A percentile compares a stretch with the other conserved stretches of the same genome.
phyloP scores from a whole-genome alignment of 169 alveolate genomes.

The Plasmodium sp. region DNA sequence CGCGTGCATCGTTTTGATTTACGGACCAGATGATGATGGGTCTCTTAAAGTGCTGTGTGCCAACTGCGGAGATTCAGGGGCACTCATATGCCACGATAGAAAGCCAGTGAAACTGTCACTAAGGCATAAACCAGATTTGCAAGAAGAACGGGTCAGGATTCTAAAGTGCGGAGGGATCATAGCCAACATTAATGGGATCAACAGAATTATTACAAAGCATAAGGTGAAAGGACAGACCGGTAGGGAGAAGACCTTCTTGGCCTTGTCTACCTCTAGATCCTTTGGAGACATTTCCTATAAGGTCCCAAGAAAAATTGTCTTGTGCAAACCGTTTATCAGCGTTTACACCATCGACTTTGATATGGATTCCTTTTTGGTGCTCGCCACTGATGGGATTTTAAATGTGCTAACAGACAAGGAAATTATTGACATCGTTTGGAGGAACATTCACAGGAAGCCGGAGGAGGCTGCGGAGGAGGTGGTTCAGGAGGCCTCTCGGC shows the following conservation, averaged over 20 bases:
- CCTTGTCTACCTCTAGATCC: slow-evolving; percentile 82
- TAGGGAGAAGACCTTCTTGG: slow-evolving; percentile 52
- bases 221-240: slow-evolving; percentile 13
- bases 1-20: slow-evolving; percentile 77
- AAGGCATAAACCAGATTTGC: slow-evolving; percentile 83
- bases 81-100: slow-evolving; percentile 78
- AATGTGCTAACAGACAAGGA: slow-evolving; percentile 77
- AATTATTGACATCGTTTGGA: slow-evolving; percentile 78
- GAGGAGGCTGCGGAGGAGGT: slow-evolving; percentile 82
- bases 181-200: slow-evolving; percentile 79
- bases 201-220: slow-evolving; percentile 76
- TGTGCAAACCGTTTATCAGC: slow-evolving; percentile 78
- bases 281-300: slow-evolving; percentile 81
- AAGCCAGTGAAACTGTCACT: slow-evolving; percentile 74
- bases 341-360: slow-evolving; percentile 84
- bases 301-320: slow-evolving; percentile 77
- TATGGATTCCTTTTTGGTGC: slow-evolving; percentile 78
- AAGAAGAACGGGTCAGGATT: slow-evolving; percentile 78
- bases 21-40: slow-evolving; percentile 84
- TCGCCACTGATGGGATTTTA: slow-evolving; percentile 73
- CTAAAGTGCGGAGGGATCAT: slow-evolving; percentile 81
- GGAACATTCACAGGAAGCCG: slow-evolving; percentile 72
- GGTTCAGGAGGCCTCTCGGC: slow-evolving; percentile 76
- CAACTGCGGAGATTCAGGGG: slow-evolving; percentile 85
- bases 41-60: slow-evolving; percentile 80